Evolutionary conservation across 306 rosid species (phyloP).

Genomic region (Benincasa hispida): DNA sequence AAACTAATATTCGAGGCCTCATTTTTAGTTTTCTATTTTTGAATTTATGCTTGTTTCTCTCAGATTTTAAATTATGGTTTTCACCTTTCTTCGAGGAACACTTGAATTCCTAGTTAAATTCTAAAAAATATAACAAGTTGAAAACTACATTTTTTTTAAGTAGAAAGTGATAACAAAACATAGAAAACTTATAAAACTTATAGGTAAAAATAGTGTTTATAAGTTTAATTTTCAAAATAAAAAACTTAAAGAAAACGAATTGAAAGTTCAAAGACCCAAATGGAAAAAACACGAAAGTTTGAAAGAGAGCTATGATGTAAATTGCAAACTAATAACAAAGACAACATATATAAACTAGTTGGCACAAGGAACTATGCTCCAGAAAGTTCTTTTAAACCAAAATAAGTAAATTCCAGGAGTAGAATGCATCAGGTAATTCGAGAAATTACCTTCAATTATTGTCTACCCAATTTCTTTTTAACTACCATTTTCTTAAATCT

Average conservation of each 20-base stretch:
- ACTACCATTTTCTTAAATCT: not conserved
- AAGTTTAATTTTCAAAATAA: no score
- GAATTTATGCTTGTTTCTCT: no score
- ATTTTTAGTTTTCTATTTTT: no score
- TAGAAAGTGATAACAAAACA: no score
- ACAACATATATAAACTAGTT: not conserved
- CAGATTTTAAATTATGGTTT: no score
- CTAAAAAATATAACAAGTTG: no score
- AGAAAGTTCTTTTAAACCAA: not conserved
- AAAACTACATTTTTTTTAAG: no score
- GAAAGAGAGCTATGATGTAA: not conserved
- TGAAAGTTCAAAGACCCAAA: not conserved
- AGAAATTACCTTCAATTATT: not conserved
- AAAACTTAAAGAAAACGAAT: no score
- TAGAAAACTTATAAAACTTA: no score
- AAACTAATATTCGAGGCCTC: not conserved
- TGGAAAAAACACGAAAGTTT: not conserved
- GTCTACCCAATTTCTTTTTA: not conserved
- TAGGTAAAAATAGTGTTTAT: no score
- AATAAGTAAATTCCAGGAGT: not conserved
- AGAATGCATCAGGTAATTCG: not conserved
- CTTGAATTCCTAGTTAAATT: no score
- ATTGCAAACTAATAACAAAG: not conserved
- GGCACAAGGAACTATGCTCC: not conserved
- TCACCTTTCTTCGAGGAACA: no score